phyloP scores from a whole-genome alignment of 2,329 filamentous ascomycete genomes.

The Beauveria asiatica region DNA sequence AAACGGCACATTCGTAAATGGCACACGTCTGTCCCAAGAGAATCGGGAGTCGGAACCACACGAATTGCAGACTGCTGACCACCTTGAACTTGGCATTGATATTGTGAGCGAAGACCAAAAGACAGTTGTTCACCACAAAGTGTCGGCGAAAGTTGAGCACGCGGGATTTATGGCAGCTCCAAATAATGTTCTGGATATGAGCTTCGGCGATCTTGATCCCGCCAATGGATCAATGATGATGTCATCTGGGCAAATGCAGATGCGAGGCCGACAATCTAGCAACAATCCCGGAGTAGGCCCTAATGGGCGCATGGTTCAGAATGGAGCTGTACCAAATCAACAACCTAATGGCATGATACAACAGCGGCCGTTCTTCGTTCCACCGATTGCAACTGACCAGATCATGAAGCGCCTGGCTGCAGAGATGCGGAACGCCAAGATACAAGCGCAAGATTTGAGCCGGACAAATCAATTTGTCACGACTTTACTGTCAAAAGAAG shows the following conservation, averaged over 20 bases:
- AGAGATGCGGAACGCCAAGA: constrained; percentile 82
- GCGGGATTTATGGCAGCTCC: constrained; percentile 72
- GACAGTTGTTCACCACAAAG: constrained; percentile 96
- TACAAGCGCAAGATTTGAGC: constrained; percentile 78
- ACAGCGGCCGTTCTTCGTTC: constrained; percentile 77
- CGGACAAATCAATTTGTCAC: constrained; percentile 77
- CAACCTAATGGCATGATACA: constrained; percentile 55
- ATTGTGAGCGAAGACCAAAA: constrained; percentile 99
- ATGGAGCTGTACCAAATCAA: constrained; percentile 34
- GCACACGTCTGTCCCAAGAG: constrained; percentile 78
- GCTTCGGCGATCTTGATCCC: constrained; percentile 84
- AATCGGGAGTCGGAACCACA: constrained; percentile 95
- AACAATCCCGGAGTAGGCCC: constrained; percentile 56
- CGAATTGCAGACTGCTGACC: constrained; percentile 83
- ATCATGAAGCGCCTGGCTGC: constrained; percentile 64
- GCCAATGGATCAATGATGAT: constrained; percentile 66
- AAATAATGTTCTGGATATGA: constrained; percentile 76
- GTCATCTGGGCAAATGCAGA: constrained; percentile 58
- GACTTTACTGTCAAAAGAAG: constrained; percentile 65
- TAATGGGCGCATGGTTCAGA: constrained; percentile 53
- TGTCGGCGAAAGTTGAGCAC: constrained; percentile 93
- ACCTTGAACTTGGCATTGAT: constrained; percentile 91
- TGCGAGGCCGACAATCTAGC: constrained; percentile 61
- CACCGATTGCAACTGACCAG: constrained; percentile 85
- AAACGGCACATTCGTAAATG: constrained; percentile 97